phyloP scores from a whole-genome alignment of 106 monocot genomes.

The Allium sativum region DNA sequence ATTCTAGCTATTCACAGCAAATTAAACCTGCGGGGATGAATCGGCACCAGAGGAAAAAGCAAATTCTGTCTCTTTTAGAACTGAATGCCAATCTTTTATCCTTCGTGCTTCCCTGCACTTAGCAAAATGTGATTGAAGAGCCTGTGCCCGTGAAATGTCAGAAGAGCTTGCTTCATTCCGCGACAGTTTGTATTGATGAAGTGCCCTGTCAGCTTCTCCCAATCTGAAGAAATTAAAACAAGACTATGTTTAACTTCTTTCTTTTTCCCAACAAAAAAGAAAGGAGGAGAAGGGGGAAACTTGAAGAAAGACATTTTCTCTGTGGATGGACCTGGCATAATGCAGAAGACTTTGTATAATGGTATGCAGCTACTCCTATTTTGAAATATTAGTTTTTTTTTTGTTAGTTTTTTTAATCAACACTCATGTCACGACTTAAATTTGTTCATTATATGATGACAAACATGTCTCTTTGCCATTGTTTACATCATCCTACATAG shows the following conservation, averaged over 20 bases:
- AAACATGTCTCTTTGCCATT: no score
- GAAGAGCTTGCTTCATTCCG: conserved; percentile 5
- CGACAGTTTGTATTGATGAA: conserved; percentile 34
- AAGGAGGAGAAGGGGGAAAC: neutral
- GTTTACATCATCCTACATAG: no score
- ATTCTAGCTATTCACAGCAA: neutral
- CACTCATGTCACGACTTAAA: no score
- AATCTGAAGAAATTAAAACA: conserved; percentile 13
- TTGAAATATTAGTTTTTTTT: no score
- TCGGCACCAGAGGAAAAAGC: conserved; percentile 52
- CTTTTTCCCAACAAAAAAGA: no score
- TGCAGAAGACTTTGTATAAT: neutral
- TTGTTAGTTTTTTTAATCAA: no score
- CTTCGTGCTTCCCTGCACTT: conserved; percentile 27
- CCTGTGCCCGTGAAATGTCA: conserved; percentile 13
- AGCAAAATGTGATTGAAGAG: conserved; percentile 15
- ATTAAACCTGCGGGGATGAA: conserved; percentile 13
- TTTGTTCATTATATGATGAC: no score
- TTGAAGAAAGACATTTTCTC: neutral
- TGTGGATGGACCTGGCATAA: neutral
- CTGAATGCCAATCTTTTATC: conserved; percentile 26
- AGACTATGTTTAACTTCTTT: no score
- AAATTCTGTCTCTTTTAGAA: conserved; percentile 23
- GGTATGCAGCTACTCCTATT: no score
- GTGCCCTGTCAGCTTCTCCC: conserved; percentile 28